These are phyloP conservation scores for Phyllosticta citribraziliensis DNA, from an alignment of 2,329 filamentous ascomycete genomes.

Conservation along the genomic window DNA sequence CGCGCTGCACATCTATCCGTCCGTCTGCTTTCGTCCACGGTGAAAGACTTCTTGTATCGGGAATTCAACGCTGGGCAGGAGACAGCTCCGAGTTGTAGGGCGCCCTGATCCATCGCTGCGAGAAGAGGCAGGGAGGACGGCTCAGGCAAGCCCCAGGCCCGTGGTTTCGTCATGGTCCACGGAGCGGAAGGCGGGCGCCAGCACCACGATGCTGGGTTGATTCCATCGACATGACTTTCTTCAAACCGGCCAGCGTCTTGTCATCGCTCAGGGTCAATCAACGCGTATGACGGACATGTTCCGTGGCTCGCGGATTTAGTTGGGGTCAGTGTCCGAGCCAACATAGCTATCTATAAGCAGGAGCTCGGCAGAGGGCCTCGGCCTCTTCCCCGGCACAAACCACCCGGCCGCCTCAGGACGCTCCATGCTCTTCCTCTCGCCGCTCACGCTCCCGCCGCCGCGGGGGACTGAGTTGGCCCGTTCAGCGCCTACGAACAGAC, in stretches of 20 bases:
- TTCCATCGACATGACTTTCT: not conserved
- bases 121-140: not conserved
- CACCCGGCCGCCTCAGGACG: not conserved
- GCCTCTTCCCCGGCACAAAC: not conserved
- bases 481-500: not conserved
- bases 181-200: not conserved
- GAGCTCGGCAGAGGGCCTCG: not conserved
- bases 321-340: not conserved
- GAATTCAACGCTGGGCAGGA: not conserved
- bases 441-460: not conserved
- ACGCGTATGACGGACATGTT: not conserved
- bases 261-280: not conserved
- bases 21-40: not conserved
- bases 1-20: not conserved
- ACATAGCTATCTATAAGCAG: not conserved
- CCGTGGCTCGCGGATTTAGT: not conserved
- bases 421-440: not conserved
- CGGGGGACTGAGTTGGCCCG: not conserved
- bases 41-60: not conserved
- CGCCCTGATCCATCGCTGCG: not conserved
- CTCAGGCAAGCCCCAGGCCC: not conserved
- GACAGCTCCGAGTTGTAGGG: not conserved
- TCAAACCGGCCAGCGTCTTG: not conserved
- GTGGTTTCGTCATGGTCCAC: not conserved
- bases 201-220: not conserved